phyloP scores from a whole-genome alignment of 805 yeast species.

The Candida gorgasii region DNA sequence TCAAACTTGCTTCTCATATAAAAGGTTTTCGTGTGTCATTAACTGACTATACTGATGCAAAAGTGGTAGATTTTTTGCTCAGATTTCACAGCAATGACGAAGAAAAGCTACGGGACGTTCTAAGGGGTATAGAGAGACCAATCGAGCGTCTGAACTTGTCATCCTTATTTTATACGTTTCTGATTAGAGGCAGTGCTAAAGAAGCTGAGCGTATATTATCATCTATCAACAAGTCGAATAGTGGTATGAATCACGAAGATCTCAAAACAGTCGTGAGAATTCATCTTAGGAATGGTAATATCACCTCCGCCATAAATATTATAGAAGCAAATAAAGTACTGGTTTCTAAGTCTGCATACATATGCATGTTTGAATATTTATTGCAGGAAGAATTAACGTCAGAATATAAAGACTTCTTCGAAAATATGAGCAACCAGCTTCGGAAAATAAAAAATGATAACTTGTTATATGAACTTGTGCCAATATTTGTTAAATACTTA shows the following conservation, averaged over 20 bases:
- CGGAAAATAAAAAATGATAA: constrained; percentile 3
- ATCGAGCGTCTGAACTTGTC: constrained; percentile 34
- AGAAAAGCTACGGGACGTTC: not conserved
- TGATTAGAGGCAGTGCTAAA: constrained; percentile 25
- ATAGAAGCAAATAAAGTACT: constrained; percentile 18
- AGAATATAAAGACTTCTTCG: constrained; percentile 5
- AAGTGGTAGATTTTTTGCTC: constrained; percentile 3
- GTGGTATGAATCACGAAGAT: constrained; percentile 28
- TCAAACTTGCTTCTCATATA: not conserved
- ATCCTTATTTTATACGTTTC: constrained; percentile 31
- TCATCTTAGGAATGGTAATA: constrained; percentile 25
- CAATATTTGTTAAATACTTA: constrained; percentile 9
- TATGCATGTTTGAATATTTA: constrained; percentile 22
- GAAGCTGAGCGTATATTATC: constrained; percentile 32
- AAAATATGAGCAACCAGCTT: constrained; percentile 8
- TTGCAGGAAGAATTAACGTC: constrained; percentile 3
- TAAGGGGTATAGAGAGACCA: constrained; percentile 1
- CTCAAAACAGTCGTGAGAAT: constrained; percentile 27
- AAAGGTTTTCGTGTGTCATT: not conserved
- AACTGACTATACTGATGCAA: not conserved
- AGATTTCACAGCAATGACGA: not conserved
- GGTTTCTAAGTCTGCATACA: constrained; percentile 26
- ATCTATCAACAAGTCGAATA: constrained; percentile 28
- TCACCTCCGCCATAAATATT: constrained; percentile 27
- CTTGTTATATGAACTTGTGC: constrained; percentile 4